Evolutionary conservation across 2,329 filamentous ascomycete genomes (phyloP), one percentile per base, ranked within the genome.

Genomic region (Lomentospora prolificans): DNA sequence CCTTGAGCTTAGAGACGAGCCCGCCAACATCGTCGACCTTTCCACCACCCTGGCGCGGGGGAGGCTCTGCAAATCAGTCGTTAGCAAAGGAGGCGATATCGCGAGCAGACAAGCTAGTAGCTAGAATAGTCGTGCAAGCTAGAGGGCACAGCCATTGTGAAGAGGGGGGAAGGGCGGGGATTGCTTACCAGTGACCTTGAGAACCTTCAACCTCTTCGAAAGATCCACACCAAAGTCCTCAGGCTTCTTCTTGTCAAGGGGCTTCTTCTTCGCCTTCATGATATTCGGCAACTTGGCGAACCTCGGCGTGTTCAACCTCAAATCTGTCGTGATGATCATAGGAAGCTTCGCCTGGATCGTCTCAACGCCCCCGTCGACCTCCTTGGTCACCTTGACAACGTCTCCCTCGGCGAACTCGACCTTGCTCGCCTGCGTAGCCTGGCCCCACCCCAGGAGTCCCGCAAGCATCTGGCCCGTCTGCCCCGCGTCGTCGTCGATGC

Each of bases 191-290:
- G 81, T 83, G 61, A 99, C 91, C 80, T 94, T 94, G 64, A 97
- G 66, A 55, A 90, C 88, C 83, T 94, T 96, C 69, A 99, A 72
- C 64, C 91, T 80, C 72, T 80, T 84, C 69, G 80, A 79, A 54
- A 81, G 81, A 64, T 90, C 85, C 46, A 96, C 73, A 2, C 88
- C 89, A 70, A 88, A 87, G 67, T 99, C 94, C 57, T 76, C 80
- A 69, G 96, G 70, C 61, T 81, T 89, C 80, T 90, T 87, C 86
- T 96, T 97, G 66, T 94, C 90, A 64, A 99, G 67, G 67, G 89
- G 89, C 87, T 99, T 99, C 88, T 97, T 99, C 87, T 99, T 99
- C 55, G 94, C 94, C 86, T 97, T 99, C 94, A 99, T 99, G 62
- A 99, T 97, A 69, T 97, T 97, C 53, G 91, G 92, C 81, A 99